Base-by-base conservation (phyloP, 1,139 yeast genomes). In the Geotrichum citri-aurantii region DNA sequence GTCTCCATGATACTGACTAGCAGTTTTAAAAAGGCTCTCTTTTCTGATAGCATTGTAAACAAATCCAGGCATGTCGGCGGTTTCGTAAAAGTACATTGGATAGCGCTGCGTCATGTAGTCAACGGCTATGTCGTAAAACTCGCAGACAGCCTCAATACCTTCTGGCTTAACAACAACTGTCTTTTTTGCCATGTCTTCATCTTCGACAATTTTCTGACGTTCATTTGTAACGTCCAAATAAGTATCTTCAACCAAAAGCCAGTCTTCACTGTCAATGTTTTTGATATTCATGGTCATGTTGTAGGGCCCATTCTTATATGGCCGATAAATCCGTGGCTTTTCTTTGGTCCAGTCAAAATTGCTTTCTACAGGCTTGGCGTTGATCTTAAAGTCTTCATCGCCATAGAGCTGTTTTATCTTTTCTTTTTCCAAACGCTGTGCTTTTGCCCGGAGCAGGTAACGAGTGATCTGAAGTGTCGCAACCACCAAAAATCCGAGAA, bases 241-340 rank as follows among this genome's bases (percentile, higher is more conserved):
- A 0, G 85, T 80, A 54, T 85, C 76, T 63, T 88, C 96, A n/a
- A 88, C 68, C 56, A 83, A 74, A 27, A 88, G 73, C 85, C 88
- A 84, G 58, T 87, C 90, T 55, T 81, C 79, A 3, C 81, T 77
- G 37, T 79, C 79, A 50, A 83, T 70, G 55, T 76, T 78, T 59
- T 77, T 77, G 56, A 86, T 79, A 0, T 87, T 92, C 88, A 87
- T 83, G 4, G 86, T 86, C 71, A 87, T 72, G 63, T 80, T 81
- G 67, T 84, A 86, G 47, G 75, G 77, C 2, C 85, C 86, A 57
- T 81, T 79, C 66, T 82, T 83, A 74, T 83, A 81, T 3, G 90
- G 89, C 57, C 89, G 79, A 69, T 77, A 80, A 54, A 73, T 77
- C 59, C 73, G 71, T n/a, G 85, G 89, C 57, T 73, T 69, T 3